phyloP scores from a whole-genome alignment of 352 stramenopile species.

The Plasmopara muralis region DNA sequence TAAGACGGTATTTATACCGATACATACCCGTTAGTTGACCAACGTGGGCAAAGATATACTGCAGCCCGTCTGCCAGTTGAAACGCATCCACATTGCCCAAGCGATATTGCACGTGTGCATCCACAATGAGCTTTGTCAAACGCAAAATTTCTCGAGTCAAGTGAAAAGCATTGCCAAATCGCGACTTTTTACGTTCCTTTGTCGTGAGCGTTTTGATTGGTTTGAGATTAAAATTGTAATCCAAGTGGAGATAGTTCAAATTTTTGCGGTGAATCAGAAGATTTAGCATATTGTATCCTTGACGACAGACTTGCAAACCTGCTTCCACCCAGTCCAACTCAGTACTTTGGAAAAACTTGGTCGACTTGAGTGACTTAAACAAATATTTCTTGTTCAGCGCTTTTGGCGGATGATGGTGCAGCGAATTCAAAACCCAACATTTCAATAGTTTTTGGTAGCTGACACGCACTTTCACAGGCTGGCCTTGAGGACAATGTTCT shows the following conservation, averaged over 20 bases:
- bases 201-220: slow-evolving; percentile 99
- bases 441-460: slow-evolving; percentile 99
- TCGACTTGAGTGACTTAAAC: slow-evolving; percentile 98
- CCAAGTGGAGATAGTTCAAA: slow-evolving; percentile 99
- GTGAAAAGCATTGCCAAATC: slow-evolving; percentile 95
- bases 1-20: slow-evolving; percentile 98
- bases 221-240: slow-evolving; percentile 99
- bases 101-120: slow-evolving; percentile 99
- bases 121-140: slow-evolving; percentile 99
- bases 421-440: slow-evolving; percentile 98
- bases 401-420: slow-evolving; percentile 92
- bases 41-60: slow-evolving; percentile 99
- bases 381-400: slow-evolving; percentile 97
- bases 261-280: slow-evolving; percentile 99
- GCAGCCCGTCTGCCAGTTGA: slow-evolving; percentile 98
- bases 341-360: slow-evolving; percentile 99
- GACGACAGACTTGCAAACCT: slow-evolving; percentile 95
- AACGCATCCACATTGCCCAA: slow-evolving; percentile 99
- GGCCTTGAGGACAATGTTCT: slow-evolving; percentile 96
- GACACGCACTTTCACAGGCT: slow-evolving; percentile 98
- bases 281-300: slow-evolving; percentile 99
- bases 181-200: slow-evolving; percentile 99
- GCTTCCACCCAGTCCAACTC: slow-evolving; percentile 99
- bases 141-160: slow-evolving; percentile 98
- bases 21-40: slow-evolving; percentile 99